Percentiles rank a stretch among this genome's conserved stretches.
phyloP scores from a whole-genome alignment of 2,329 filamentous ascomycete genomes.

The Penicillium rolfsii region DNA sequence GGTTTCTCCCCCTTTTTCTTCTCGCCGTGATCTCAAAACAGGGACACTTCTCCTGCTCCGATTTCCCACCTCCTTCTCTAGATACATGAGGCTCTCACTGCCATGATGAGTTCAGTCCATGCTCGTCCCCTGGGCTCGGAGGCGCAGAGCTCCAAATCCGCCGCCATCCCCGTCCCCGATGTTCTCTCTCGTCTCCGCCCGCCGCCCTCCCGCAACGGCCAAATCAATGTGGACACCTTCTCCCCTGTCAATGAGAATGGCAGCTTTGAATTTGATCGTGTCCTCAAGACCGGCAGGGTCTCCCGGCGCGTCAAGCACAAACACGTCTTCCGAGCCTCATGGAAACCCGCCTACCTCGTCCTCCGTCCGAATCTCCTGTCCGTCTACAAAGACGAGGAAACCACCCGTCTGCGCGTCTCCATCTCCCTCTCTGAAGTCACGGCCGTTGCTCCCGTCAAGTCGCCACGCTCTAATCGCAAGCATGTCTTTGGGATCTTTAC shows the following conservation, averaged over 20 bases:
- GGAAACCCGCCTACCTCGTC: slow-evolving; percentile 88
- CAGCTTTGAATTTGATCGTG: slow-evolving; percentile 92
- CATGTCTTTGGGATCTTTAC: slow-evolving; percentile 93
- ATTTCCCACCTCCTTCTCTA: slow-evolving; percentile 5
- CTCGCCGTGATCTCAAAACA: slow-evolving; percentile 6
- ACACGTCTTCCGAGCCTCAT: slow-evolving; percentile 77
- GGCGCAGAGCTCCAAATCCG: slow-evolving; percentile 28
- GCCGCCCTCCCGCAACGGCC: slow-evolving; percentile 43
- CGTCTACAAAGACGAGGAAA: slow-evolving; percentile 89
- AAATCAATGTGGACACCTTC: slow-evolving; percentile 65
- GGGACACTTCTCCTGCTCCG: slow-evolving; percentile 1
- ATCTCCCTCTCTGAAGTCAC: slow-evolving; percentile 88
- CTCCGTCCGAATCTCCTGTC: slow-evolving; percentile 87
- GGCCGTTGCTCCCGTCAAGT: slow-evolving; percentile 83
- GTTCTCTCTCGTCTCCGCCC: slow-evolving; percentile 30
- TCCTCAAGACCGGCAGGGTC: slow-evolving; percentile 85
- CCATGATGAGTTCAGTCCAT: slow-evolving; percentile 33
- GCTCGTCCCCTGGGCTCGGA: slow-evolving; percentile 29
- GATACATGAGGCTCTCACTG: slow-evolving; percentile 2
- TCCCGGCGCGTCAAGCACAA: slow-evolving; percentile 91
- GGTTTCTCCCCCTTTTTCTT: slow-evolving; percentile 14
- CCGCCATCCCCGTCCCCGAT: slow-evolving; percentile 35
- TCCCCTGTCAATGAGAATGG: slow-evolving; percentile 93
- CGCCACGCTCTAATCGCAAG: slow-evolving; percentile 82
- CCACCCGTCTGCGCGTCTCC: slow-evolving; percentile 86